Evolutionary conservation across 1,284 basidiomycete species (phyloP).

Genomic region (Abortiporus biennis): DNA sequence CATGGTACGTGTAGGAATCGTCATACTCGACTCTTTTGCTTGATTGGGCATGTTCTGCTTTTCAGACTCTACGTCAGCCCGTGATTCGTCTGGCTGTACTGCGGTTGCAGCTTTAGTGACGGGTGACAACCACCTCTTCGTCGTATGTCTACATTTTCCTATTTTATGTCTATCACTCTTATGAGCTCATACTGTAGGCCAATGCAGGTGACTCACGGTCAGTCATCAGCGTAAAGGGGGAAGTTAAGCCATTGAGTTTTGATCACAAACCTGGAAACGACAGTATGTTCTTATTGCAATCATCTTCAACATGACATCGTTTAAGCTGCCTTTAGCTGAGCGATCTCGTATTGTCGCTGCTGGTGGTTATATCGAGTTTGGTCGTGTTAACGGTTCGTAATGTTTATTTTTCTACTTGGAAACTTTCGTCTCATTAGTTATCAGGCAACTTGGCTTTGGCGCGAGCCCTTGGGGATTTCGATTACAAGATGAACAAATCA

Average conservation of each 20-base stretch:
- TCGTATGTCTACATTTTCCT: conserved; percentile 42
- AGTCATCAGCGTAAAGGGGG: conserved; percentile 84
- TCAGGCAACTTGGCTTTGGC: conserved; percentile 94
- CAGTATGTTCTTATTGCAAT: conserved; percentile 38
- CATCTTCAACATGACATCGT: too few relatives aligned
- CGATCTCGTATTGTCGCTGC: conserved; percentile 76
- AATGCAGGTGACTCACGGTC: conserved; percentile 97
- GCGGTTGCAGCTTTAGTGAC: conserved; percentile 89
- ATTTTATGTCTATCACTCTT: not conserved
- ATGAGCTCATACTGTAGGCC: conserved; percentile 49
- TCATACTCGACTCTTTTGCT: conserved; percentile 7
- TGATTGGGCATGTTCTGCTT: not conserved
- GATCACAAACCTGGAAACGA: conserved; percentile 96
- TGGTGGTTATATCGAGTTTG: conserved; percentile 97
- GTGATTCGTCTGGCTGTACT: conserved; percentile 96
- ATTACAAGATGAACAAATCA: conserved; percentile 93
- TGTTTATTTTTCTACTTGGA: conserved; percentile 5
- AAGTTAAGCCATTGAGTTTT: conserved; percentile 83
- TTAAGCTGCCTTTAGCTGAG: too few relatives aligned
- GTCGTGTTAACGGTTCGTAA: conserved; percentile 88
- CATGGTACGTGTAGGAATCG: conserved; percentile 50
- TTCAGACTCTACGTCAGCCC: conserved; percentile 78
- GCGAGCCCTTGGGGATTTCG: conserved; percentile 95
- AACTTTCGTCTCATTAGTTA: conserved; percentile 6
- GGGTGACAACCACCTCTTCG: conserved; percentile 72